Percentiles rank a stretch among this genome's conserved stretches.
Conservation (phyloP, 352 stramenopile genomes). For the Pythium guiyangense region DNA sequence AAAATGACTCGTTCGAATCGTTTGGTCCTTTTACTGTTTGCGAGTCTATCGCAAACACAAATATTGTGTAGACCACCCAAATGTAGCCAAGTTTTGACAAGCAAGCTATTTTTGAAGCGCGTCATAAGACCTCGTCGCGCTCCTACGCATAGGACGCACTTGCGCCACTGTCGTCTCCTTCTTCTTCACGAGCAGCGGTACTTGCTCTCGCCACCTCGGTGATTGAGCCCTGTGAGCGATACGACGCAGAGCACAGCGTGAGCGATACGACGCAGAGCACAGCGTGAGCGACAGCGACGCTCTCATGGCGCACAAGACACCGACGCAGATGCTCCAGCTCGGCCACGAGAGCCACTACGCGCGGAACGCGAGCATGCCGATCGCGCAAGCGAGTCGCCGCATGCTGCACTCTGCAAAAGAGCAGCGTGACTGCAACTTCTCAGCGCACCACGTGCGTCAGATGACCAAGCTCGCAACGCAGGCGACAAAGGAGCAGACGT, state of each 20-base stretch:
- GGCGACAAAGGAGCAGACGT: neutral
- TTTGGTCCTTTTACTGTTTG: too few relatives aligned
- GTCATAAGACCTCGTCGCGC: neutral
- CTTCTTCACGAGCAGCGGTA: neutral
- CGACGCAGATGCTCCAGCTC: constrained; percentile 14
- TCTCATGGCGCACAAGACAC: constrained; percentile 7
- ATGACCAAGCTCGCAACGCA: constrained; percentile 33
- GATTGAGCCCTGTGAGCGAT: too few relatives aligned
- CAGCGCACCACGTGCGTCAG: constrained; percentile 47
- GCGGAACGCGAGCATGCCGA: constrained; percentile 25
- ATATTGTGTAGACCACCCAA: neutral
- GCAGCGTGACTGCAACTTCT: constrained; percentile 16
- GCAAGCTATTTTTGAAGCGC: neutral
- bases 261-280: too few relatives aligned
- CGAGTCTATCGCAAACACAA: too few relatives aligned
- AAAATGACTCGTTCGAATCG: too few relatives aligned
- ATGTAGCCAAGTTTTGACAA: neutral
- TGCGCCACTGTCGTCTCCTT: too few relatives aligned
- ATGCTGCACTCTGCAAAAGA: constrained; percentile 33
- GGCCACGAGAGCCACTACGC: constrained; percentile 19
- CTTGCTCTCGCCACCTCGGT: neutral
- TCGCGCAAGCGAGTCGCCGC: constrained; percentile 25
- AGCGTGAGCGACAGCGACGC: too few relatives aligned
- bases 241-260: too few relatives aligned
- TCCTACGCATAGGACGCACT: too few relatives aligned